These are phyloP conservation scores for Pseudogymnoascus sp. DNA, from an alignment of 2,329 filamentous ascomycete species.

Conservation along the genomic window DNA sequence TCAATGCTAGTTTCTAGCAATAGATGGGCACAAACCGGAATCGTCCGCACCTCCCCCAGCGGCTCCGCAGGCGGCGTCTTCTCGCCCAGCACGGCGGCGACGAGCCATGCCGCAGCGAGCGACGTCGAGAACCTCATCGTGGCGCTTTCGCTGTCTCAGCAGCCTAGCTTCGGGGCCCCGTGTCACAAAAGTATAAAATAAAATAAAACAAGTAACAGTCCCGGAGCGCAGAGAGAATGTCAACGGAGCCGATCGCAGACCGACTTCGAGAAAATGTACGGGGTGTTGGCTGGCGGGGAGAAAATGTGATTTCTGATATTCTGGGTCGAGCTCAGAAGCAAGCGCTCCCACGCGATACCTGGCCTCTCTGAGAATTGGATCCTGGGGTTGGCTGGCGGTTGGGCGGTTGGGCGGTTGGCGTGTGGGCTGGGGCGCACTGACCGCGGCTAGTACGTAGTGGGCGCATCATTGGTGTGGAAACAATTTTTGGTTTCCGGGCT, in stretches of 20 bases:
- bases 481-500: not conserved
- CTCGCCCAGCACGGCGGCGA: constrained; percentile 24
- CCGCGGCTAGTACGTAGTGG: not conserved
- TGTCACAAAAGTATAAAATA: not conserved
- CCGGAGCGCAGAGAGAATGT: not conserved
- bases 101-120: constrained; percentile 26
- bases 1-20: not conserved
- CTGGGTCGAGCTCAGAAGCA: constrained; percentile 15
- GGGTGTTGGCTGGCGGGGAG: not conserved
- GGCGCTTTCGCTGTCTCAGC: constrained; percentile 11
- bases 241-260: not conserved
- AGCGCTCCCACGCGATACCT: not conserved
- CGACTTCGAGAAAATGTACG: not conserved
- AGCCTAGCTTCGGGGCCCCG: not conserved
- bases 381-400: not conserved
- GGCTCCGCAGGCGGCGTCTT: constrained; percentile 26
- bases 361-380: not conserved
- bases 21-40: constrained; percentile 43
- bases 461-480: not conserved
- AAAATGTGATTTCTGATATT: not conserved
- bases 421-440: not conserved
- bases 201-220: not conserved
- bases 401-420: not conserved
- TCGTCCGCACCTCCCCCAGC: constrained; percentile 47
- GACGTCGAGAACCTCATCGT: constrained; percentile 27